These are phyloP conservation scores for Fusarium equiseti DNA, from an alignment of 2,329 filamentous ascomycete genomes.

Conservation along the genomic window DNA sequence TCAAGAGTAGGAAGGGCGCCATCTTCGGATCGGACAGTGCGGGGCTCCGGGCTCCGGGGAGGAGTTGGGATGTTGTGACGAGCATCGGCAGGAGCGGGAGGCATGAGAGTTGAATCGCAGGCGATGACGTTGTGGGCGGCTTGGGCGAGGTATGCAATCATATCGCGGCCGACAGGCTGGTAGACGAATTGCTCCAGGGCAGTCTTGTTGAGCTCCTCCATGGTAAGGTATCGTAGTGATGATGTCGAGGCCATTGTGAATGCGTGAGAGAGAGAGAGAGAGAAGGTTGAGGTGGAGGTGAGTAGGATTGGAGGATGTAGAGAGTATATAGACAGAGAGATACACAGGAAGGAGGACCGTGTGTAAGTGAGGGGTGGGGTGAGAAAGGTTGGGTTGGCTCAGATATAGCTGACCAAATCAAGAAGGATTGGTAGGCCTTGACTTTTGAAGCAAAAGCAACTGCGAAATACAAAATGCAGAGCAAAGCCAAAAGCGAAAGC, in stretches of 20 bases:
- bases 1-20: slow-evolving; percentile 81
- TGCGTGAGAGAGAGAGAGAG: slow-evolving; percentile 14
- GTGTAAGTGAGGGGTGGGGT: slow-evolving; percentile 38
- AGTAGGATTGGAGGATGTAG: slow-evolving; percentile 12
- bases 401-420: slow-evolving; percentile 8
- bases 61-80: slow-evolving; percentile 61
- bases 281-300: slow-evolving; percentile 25
- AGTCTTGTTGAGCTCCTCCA: slow-evolving; percentile 74
- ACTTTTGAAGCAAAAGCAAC: slow-evolving; percentile 19
- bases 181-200: slow-evolving; percentile 86
- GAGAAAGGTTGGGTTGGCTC: slow-evolving; percentile 5
- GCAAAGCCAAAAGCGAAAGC: slow-evolving; percentile 17
- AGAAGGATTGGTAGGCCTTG: slow-evolving; percentile 18
- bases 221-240: slow-evolving; percentile 59
- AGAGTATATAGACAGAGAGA: slow-evolving; percentile 25
- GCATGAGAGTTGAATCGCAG: slow-evolving; percentile 75
- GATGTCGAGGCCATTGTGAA: slow-evolving; percentile 48
- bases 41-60: slow-evolving; percentile 62
- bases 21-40: slow-evolving; percentile 61
- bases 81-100: slow-evolving; percentile 53
- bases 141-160: slow-evolving; percentile 81
- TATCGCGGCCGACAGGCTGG: slow-evolving; percentile 77
- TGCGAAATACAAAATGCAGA: background rate
- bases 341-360: slow-evolving; percentile 26
- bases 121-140: slow-evolving; percentile 83